Conservation (phyloP, 169 alveolate genomes). For the Toxoplasma gondii region DNA sequence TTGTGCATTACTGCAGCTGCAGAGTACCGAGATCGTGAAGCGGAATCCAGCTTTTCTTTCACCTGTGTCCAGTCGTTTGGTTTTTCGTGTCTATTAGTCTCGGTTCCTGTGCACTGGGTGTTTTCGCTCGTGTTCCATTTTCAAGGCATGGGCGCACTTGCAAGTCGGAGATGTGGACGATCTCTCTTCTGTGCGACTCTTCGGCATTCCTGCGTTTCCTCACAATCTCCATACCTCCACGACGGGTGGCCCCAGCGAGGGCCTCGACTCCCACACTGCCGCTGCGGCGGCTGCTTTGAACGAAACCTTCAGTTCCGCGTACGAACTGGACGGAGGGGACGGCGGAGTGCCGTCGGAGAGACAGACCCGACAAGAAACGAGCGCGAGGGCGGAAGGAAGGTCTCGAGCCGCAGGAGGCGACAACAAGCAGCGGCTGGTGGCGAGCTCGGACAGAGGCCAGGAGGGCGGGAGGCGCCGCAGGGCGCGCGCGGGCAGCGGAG, state of each 20-base stretch:
- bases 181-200: conserved; percentile 11
- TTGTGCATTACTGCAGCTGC: too few species aligned
- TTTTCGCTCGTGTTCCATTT: not conserved
- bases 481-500: not conserved
- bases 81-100: not conserved
- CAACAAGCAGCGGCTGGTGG: not conserved
- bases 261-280: conserved; percentile 10
- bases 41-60: too few species aligned
- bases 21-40: too few species aligned
- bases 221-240: not conserved
- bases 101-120: not conserved
- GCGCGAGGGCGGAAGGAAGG: not conserved
- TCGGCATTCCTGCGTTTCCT: conserved; percentile 21
- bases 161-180: conserved; percentile 58
- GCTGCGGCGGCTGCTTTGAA: conserved; percentile 39
- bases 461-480: not conserved
- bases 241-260: conserved; percentile 6
- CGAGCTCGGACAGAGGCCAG: not conserved
- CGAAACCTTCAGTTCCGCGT: not conserved
- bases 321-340: not conserved
- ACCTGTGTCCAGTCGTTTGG: too few species aligned
- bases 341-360: not conserved
- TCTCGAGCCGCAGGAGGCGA: too few species aligned
- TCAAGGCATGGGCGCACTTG: conserved; percentile 67
- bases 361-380: not conserved